phyloP scores from a whole-genome alignment of 768 basidiomycete genomes.

The Podaxis sp. region DNA sequence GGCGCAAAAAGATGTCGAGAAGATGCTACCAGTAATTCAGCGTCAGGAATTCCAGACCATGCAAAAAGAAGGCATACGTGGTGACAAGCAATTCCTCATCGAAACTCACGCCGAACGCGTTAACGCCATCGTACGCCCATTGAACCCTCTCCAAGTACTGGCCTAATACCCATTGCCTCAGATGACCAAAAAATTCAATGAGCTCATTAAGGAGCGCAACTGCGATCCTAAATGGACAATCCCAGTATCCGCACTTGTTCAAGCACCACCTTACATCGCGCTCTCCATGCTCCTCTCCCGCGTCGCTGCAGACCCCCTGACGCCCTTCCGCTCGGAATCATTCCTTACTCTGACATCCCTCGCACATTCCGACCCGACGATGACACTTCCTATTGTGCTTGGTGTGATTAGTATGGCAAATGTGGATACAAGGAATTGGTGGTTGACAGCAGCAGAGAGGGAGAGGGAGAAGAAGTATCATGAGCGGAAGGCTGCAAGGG shows the following conservation, averaged over 20 bases:
- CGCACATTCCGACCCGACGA: slow-evolving; percentile 69
- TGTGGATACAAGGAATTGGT: slow-evolving; percentile 76
- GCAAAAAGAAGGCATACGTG: slow-evolving; percentile 54
- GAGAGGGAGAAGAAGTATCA: slow-evolving; percentile 41
- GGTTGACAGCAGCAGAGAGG: slow-evolving; percentile 58
- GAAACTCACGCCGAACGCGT: slow-evolving; percentile 48
- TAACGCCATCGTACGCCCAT: slow-evolving; percentile 43
- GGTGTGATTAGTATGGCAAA: slow-evolving; percentile 78
- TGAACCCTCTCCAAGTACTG: background rate
- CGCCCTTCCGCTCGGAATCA: slow-evolving; percentile 75
- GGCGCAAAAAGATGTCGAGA: slow-evolving; percentile 51
- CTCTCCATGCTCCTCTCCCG: slow-evolving; percentile 56
- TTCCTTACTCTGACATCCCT: slow-evolving; percentile 74
- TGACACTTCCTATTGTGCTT: slow-evolving; percentile 64
- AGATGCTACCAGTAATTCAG: slow-evolving; percentile 43
- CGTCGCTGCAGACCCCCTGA: slow-evolving; percentile 53
- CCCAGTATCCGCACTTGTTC: slow-evolving; percentile 58
- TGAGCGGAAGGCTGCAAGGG: slow-evolving; percentile 17
- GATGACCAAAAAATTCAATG: slow-evolving; percentile 55
- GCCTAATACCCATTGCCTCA: slow-evolving; percentile 23
- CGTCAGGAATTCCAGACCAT: slow-evolving; percentile 49
- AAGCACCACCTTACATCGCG: slow-evolving; percentile 74
- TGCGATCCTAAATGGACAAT: slow-evolving; percentile 62
- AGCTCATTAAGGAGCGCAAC: slow-evolving; percentile 57
- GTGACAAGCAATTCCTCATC: slow-evolving; percentile 51